phyloP scores from a whole-genome alignment of 2,329 filamentous ascomycete species.

The Epichloe coenophiala region DNA sequence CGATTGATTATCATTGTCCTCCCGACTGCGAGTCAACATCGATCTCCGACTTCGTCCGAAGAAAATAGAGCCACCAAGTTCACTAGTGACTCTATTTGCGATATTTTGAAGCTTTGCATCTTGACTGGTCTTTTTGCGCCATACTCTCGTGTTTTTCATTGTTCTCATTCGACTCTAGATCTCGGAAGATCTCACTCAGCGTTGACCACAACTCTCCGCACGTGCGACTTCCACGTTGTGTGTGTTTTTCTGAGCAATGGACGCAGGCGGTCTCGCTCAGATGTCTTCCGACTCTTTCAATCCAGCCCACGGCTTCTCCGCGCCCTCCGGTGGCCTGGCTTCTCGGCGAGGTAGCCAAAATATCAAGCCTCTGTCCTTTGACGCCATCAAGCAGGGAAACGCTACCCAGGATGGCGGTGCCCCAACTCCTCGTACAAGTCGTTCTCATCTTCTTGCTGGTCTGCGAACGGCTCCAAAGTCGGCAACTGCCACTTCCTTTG shows the following conservation, averaged over 20 bases:
- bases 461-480: slow-evolving; percentile 90
- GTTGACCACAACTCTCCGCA: neutral
- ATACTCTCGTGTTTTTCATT: neutral
- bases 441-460: slow-evolving; percentile 85
- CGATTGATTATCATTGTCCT: neutral
- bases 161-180: neutral
- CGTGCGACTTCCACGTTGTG: neutral
- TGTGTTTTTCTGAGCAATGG: slow-evolving; percentile 41
- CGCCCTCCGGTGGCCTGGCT: slow-evolving; percentile 69
- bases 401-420: slow-evolving; percentile 54
- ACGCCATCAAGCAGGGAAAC: slow-evolving; percentile 54
- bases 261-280: slow-evolving; percentile 98
- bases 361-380: slow-evolving; percentile 81
- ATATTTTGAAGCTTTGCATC: neutral
- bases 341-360: slow-evolving; percentile 73
- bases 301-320: slow-evolving; percentile 56
- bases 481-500: slow-evolving; percentile 55
- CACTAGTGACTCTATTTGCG: neutral
- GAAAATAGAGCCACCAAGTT: neutral
- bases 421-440: slow-evolving; percentile 81
- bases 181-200: neutral
- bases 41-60: neutral
- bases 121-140: neutral
- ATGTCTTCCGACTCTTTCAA: slow-evolving; percentile 84
- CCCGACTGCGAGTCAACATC: neutral